phyloP scores from a whole-genome alignment of 2,329 filamentous ascomycete species.

The Davidsoniella virescens region DNA sequence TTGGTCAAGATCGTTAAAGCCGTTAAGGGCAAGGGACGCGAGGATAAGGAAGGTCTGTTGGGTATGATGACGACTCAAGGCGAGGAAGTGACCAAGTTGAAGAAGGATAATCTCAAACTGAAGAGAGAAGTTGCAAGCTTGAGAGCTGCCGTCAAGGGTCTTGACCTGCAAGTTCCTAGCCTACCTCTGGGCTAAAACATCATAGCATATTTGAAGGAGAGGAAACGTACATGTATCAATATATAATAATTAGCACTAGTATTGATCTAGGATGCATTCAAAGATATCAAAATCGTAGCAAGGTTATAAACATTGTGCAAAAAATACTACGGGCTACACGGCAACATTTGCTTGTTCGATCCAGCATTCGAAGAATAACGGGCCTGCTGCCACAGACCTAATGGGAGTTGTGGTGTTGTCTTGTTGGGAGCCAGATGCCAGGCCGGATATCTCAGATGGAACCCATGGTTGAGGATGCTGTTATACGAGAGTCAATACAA shows the following conservation, averaged over 20 bases:
- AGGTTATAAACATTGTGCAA: constrained; percentile 13
- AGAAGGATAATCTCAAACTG: constrained; percentile 72
- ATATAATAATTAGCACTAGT: constrained; percentile 9
- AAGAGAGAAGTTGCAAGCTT: constrained; percentile 68
- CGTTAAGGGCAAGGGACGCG: constrained; percentile 53
- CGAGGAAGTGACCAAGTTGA: constrained; percentile 61
- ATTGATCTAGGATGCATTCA: background rate
- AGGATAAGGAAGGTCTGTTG: constrained; percentile 66
- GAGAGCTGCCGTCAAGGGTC: constrained; percentile 29
- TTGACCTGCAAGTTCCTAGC: constrained; percentile 9
- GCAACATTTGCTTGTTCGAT: constrained; percentile 36
- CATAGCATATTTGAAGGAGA: too few species aligned
- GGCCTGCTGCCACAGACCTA: constrained; percentile 37
- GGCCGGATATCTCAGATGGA: constrained; percentile 33
- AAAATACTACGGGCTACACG: constrained; percentile 14
- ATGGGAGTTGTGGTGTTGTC: constrained; percentile 21
- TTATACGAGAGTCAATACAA: background rate
- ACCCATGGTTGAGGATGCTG: constrained; percentile 47
- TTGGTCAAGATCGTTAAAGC: constrained; percentile 67
- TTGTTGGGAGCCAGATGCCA: constrained; percentile 15
- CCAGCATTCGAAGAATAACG: constrained; percentile 51
- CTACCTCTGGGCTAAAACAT: background rate
- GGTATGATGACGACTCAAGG: constrained; percentile 52
- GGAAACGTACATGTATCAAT: constrained; percentile 9
- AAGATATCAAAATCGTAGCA: constrained; percentile 15